Base-by-base conservation (phyloP, 352 stramenopile genomes). In the Phytopythium litorale region DNA sequence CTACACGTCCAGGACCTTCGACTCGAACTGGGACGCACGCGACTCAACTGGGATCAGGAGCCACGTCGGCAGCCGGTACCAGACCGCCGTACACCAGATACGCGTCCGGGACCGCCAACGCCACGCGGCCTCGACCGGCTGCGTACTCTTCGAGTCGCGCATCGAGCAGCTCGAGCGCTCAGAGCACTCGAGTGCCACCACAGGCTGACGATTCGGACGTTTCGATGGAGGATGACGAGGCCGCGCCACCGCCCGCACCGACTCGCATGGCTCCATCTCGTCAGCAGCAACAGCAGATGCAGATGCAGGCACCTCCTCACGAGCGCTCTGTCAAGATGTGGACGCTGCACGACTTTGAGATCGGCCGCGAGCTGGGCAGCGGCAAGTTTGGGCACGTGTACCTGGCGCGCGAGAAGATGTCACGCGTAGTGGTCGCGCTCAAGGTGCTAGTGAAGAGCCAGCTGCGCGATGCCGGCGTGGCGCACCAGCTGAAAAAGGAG, bases 311-410 rank as follows among this genome's bases (percentile, higher is more conserved):
- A 5, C 37, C 45, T 30, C 30, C 56, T 28, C 62, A 62, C 7
- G 63, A 71, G 9, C 72, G 76, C 30, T 55, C 54, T 0, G 65
- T 63, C 16, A 91, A 88, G 51, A 72, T 79, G 13, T 97, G 89
- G 89, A 94, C 75, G 50, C 70, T 96, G 30, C 67, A 79, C 19
- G 89, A 96, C 72, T 97, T 97, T 70, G 80, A 91, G 52, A 91
- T 97, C 50, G 88, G 89, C 0, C 78, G 85, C 6, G 73, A 89
- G 21, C 71, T 97, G 1, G 91, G 91, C 6, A 78, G 73, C 7
- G 91, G 91, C 52, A 97, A 96, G 64, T 97, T 97, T 61, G 91
- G 85, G 1, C 81, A 92, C 53, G 91, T 97, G 38, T 97, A 95
- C 57, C 65, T 95, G 61, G 89, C 89, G 4, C 75, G 85, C 4